Percentiles rank a stretch among this genome's conserved stretches.
Conservation (phyloP, 345 rosid species). For the Populus deltoides region DNA sequence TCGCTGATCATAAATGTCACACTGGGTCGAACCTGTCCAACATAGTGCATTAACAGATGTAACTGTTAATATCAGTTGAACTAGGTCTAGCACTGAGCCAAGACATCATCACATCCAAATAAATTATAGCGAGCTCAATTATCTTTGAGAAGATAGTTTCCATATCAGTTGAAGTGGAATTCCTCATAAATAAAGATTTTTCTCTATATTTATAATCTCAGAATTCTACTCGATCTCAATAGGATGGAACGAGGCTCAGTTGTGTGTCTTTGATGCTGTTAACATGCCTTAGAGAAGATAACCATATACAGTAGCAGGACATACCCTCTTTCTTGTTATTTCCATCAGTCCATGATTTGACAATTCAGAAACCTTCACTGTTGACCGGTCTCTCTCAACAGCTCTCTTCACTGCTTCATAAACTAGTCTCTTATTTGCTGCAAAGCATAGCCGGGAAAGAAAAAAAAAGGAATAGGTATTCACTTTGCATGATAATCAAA, state of each 20-base stretch:
- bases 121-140: not conserved
- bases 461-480: not conserved
- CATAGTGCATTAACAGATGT: conserved; percentile 11
- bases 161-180: not conserved
- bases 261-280: not conserved
- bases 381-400: conserved; percentile 87
- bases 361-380: conserved; percentile 85
- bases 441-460: conserved; percentile 24
- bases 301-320: conserved; percentile 10
- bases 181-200: not conserved
- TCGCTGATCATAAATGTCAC: conserved; percentile 95
- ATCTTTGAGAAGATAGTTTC: not conserved
- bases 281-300: conserved; percentile 8
- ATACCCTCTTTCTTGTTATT: conserved; percentile 95
- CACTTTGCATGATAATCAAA: not conserved
- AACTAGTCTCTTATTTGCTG: conserved; percentile 88
- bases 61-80: not conserved
- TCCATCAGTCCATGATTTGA: conserved; percentile 98
- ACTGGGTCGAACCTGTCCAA: conserved; percentile 90
- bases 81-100: not conserved
- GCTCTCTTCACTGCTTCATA: conserved; percentile 91
- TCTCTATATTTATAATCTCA: not conserved
- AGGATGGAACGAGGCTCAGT: not conserved
- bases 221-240: not conserved
- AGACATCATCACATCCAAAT: not conserved